These are phyloP conservation scores for Euphorbia schlechtendalii DNA, from an alignment of 441 rosid genomes.

Conservation along the genomic window DNA sequence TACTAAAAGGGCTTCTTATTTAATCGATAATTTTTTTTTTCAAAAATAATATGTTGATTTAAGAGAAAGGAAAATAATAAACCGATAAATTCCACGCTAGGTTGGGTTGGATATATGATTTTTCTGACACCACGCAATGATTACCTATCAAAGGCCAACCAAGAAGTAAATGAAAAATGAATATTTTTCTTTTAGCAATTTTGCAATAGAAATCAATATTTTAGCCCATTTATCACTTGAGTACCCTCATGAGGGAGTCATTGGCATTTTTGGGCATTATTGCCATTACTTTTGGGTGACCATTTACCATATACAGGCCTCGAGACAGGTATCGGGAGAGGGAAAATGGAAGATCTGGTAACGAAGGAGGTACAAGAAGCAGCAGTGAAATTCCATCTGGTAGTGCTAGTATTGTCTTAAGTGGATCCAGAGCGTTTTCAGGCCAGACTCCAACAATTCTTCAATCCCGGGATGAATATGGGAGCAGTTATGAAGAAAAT, in stretches of 20 bases:
- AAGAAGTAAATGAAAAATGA: too few species aligned
- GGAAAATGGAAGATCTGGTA: slow-evolving; percentile 56
- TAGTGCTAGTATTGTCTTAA: slow-evolving; percentile 45
- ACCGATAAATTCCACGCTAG: too few species aligned
- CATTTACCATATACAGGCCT: slow-evolving; percentile 34
- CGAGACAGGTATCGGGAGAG: slow-evolving; percentile 77
- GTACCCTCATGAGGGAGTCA: not conserved
- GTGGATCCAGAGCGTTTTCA: slow-evolving; percentile 53
- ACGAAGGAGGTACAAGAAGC: slow-evolving; percentile 46
- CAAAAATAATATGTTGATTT: not conserved
- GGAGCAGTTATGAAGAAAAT: slow-evolving; percentile 64
- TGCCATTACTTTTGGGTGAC: not conserved
- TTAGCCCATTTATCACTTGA: not conserved
- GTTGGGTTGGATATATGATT: too few species aligned
- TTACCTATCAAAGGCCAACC: too few species aligned
- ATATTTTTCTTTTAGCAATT: too few species aligned
- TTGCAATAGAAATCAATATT: not conserved
- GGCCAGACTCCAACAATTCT: slow-evolving; percentile 69
- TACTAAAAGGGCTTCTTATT: too few species aligned
- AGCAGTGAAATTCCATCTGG: slow-evolving; percentile 29
- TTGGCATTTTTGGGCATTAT: not conserved
- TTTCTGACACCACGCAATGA: too few species aligned
- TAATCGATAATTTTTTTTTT: too few species aligned
- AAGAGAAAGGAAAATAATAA: too few species aligned
- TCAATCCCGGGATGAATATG: slow-evolving; percentile 63